Base-by-base conservation (phyloP, 2,329 filamentous ascomycete genomes). In the Fusarium equiseti region DNA sequence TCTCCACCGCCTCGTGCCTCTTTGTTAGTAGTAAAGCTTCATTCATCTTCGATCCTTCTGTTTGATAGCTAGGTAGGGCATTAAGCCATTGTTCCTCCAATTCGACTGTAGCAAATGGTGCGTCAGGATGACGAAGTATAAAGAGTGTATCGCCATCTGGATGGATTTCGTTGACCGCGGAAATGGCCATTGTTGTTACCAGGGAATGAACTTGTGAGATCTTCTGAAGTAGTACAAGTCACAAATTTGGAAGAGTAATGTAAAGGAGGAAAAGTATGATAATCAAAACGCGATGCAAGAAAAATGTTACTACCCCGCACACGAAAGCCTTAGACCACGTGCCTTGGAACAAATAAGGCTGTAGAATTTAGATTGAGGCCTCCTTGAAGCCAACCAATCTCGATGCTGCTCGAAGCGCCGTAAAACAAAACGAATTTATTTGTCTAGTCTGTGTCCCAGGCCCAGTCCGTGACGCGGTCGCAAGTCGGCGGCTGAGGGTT, bases 1-100 rank as follows among this genome's bases (percentile, higher is more conserved):
- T 20, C 3, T 2, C 1, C 16, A 22, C 13, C 6, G 16, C 5
- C 2, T 54, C 16, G 3, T 32, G 0, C 12, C 15, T 12, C 12
- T 2, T 22, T 2, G 15, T 7, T 9, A 53, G 2, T 27, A 53
- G 29, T 0, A 35, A 5, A 6, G n/a, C 26, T 5, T 53, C 35
- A 6, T 16, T 13, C 4, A 10, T 2, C 16, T 8, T 45, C 0
- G 40, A 31, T 1, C 8, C 1, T 15, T 31, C 40, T 6, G 27
- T 24, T 8, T 54, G 40, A 12, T 12, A 1, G 3, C 8, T 0
- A 4, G 27, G 52, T 31, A 54, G 7, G 15, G 51, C n/a, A 5
- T 54, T 20, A 3, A 4, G 15, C 52, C 52, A 54, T 20, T 16
- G 8, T 26, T 27, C 4, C 22, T 27, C 44, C 24, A 46, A 26